Evolutionary conservation across 2,329 filamentous ascomycete genomes (phyloP), one percentile per base, ranked within the genome.

Genomic region (Fusarium piperis): DNA sequence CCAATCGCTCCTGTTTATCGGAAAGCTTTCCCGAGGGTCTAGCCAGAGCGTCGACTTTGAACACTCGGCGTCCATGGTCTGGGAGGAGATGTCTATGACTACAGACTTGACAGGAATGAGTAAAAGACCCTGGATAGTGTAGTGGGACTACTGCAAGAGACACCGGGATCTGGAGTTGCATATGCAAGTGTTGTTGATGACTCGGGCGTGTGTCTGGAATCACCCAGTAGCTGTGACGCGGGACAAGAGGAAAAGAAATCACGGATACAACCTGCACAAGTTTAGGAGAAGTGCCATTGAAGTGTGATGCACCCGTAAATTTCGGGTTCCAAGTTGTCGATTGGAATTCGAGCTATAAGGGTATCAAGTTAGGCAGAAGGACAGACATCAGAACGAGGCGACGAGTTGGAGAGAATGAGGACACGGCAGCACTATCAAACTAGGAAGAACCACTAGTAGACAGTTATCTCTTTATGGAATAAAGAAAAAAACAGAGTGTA

Each of bases 281-380:
- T 3, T 6, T 7, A 11, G 6, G 2, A 9, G 6, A 12, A 7
- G n/a, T 2, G 11, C 16, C 3, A n/a, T 7, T 9, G 6, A 28
- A 8, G 13, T 6, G 4, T 11, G 41, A n/a, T 46, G 20, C 3
- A 3, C 11, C 8, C n/a, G 26, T 46, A 20, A 26, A n/a, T 10
- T 13, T 16, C 9, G 23, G 16, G 13, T 16, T 16, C 7, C 5
- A 46, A 16, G 20, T 26, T 26, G 41, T 1, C 20, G 2, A 16
- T n/a, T 28, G 15, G 13, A n/a, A 28, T 5, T 10, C 2, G 23
- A 6, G 15, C 6, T 15, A 28, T 10, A 6, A 2, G 15, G 15
- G 23, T 20, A 28, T 4, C 15, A 11, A 15, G 2, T 26, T 26
- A 23, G 10, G 23, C 13, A 23, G 15, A 5, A 12, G 7, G 38